These are phyloP conservation scores for Fusarium nygamai DNA, from an alignment of 2,329 filamentous ascomycete genomes.

Conservation along the genomic window DNA sequence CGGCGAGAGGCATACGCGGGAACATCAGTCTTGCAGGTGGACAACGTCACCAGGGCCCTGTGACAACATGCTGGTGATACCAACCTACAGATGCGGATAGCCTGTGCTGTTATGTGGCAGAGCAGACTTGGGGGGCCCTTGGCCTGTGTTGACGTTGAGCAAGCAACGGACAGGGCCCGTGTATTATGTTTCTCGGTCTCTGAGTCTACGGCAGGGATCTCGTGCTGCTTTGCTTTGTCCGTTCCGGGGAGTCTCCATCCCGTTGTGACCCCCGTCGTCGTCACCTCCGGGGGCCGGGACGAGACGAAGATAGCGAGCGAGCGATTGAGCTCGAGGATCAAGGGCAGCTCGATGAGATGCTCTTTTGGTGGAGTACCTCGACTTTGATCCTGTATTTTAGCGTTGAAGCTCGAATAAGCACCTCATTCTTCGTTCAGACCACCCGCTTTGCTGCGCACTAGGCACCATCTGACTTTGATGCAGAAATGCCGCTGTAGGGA, in stretches of 20 bases:
- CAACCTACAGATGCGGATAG: conserved; percentile 21
- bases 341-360: not conserved
- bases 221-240: conserved; percentile 32
- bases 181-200: conserved; percentile 35
- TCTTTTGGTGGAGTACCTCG: conserved; percentile 9
- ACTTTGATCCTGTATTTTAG: conserved; percentile 17
- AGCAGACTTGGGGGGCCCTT: conserved; percentile 32
- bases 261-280: conserved; percentile 36
- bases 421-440: conserved; percentile 7
- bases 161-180: conserved; percentile 43
- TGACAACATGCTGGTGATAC: conserved; percentile 35
- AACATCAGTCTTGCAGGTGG: conserved; percentile 18
- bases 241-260: conserved; percentile 33
- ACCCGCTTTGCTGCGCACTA: not conserved
- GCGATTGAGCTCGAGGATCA: conserved; percentile 11
- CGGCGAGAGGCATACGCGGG: conserved; percentile 34
- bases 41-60: conserved; percentile 7
- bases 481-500: conserved; percentile 38
- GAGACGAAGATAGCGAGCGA: conserved; percentile 2
- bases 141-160: conserved; percentile 35
- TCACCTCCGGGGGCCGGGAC: conserved; percentile 34
- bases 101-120: conserved; percentile 23
- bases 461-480: conserved; percentile 15
- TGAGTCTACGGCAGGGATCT: conserved; percentile 33
- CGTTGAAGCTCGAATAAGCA: conserved; percentile 5